phyloP scores from a whole-genome alignment of 768 basidiomycete genomes.

The Rhodosporidiobolus sp. region DNA sequence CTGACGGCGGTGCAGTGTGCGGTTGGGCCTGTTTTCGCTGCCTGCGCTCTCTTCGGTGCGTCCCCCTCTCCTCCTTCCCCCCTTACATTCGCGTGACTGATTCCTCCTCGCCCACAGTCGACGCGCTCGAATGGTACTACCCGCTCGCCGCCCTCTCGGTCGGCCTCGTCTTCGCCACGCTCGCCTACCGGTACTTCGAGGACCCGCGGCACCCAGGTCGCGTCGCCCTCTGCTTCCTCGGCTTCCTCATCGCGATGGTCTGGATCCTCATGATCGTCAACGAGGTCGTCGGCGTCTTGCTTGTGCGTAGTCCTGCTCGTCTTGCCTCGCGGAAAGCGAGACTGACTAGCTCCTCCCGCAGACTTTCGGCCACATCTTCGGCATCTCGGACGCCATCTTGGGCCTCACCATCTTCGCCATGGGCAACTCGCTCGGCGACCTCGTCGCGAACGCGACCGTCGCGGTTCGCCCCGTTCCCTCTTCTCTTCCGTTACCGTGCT shows the following conservation, averaged over 20 bases:
- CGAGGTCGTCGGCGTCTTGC: constrained; percentile 85
- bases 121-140: constrained; percentile 51
- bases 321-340: background rate
- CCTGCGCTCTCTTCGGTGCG: constrained; percentile 72
- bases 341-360: constrained; percentile 46
- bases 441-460: constrained; percentile 94
- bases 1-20: constrained; percentile 79
- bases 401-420: constrained; percentile 94
- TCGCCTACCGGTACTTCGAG: constrained; percentile 61
- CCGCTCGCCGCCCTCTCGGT: constrained; percentile 58
- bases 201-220: constrained; percentile 58
- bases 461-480: constrained; percentile 53
- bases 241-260: constrained; percentile 82
- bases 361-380: constrained; percentile 91
- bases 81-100: constrained; percentile 19
- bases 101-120: constrained; percentile 6
- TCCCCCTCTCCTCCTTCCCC: constrained; percentile 38
- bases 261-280: constrained; percentile 99
- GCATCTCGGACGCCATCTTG: constrained; percentile 93
- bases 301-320: constrained; percentile 56
- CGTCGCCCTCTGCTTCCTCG: constrained; percentile 77
- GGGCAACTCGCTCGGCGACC: constrained; percentile 92
- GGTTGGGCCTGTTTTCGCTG: constrained; percentile 74
- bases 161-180: constrained; percentile 58
- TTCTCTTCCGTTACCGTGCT: background rate